These are phyloP conservation scores for Metarhizium humberi DNA, from an alignment of 2,329 filamentous ascomycete genomes.

Conservation along the genomic window DNA sequence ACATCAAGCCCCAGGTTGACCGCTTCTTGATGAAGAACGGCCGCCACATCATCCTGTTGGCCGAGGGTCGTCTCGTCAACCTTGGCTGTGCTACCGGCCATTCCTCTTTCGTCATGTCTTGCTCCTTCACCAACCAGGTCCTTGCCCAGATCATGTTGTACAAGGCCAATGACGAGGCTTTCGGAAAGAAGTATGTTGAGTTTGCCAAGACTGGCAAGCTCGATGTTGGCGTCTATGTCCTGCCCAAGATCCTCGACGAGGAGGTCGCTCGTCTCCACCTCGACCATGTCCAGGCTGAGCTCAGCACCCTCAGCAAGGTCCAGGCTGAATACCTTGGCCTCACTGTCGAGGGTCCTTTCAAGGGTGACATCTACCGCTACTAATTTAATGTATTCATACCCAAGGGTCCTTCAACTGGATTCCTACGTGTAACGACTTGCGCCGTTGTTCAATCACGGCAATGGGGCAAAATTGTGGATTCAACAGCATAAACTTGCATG, in stretches of 20 bases:
- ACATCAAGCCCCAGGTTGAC: constrained; percentile 99
- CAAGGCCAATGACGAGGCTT: constrained; percentile 83
- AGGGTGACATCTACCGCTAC: constrained; percentile 67
- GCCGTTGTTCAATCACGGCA: constrained; percentile 20
- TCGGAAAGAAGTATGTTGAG: constrained; percentile 90
- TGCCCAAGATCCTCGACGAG: constrained; percentile 96
- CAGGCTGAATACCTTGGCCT: constrained; percentile 96
- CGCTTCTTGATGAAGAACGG: constrained; percentile 91
- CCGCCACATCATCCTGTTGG: constrained; percentile 95
- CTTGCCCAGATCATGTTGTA: constrained; percentile 97
- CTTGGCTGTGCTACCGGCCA: constrained; percentile 97
- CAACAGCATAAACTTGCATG: constrained; percentile 35
- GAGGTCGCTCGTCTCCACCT: constrained; percentile 94
- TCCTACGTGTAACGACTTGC: constrained; percentile 26
- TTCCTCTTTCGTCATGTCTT: constrained; percentile 99
- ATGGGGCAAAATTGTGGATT: constrained; percentile 30
- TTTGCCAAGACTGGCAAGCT: constrained; percentile 91
- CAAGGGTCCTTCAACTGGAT: constrained; percentile 30
- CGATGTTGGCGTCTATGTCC: constrained; percentile 78
- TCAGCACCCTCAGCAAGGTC: constrained; percentile 72
- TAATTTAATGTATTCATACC: constrained; percentile 28
- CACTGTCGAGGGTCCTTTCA: constrained; percentile 81
- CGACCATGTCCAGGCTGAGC: constrained; percentile 86
- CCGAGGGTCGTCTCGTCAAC: constrained; percentile 98
- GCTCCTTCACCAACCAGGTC: constrained; percentile 99